Evolutionary conservation across 306 rosid species (phyloP).

Genomic region (Morella rubra): DNA sequence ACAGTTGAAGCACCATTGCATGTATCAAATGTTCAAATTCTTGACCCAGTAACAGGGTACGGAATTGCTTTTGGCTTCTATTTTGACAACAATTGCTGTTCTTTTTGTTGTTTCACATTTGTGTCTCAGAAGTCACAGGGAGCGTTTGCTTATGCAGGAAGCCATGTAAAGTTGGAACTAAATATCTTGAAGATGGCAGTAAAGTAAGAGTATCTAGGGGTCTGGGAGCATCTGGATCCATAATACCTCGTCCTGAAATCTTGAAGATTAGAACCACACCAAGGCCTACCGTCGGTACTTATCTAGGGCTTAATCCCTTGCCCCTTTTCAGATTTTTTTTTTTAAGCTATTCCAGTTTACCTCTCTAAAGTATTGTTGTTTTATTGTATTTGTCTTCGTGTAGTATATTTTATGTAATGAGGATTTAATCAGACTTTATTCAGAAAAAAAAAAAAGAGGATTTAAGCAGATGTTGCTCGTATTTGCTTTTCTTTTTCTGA

Average conservation of each 20-base stretch:
- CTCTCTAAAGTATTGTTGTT: neutral
- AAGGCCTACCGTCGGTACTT: slow-evolving; percentile 72
- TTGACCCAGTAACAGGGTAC: slow-evolving; percentile 86
- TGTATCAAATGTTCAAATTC: slow-evolving; percentile 80
- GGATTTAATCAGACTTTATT: too few species aligned
- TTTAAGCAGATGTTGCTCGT: too few species aligned
- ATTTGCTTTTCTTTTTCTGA: neutral
- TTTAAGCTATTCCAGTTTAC: neutral
- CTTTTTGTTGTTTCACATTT: neutral
- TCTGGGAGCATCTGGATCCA: slow-evolving; percentile 73
- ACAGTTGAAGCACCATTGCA: slow-evolving; percentile 92
- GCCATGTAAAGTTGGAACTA: slow-evolving; percentile 80
- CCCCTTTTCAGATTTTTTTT: neutral
- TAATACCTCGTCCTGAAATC: slow-evolving; percentile 90
- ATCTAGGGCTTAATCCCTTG: slow-evolving; percentile 12
- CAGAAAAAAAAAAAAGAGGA: too few species aligned
- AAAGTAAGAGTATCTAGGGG: slow-evolving; percentile 92
- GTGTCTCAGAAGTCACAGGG: neutral
- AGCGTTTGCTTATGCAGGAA: slow-evolving; percentile 48
- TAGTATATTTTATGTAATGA: too few species aligned
- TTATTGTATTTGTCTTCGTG: neutral
- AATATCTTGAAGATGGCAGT: slow-evolving; percentile 91
- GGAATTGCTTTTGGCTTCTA: slow-evolving; percentile 9
- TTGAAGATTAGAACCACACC: slow-evolving; percentile 82
- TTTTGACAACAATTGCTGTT: neutral